A percentile compares a stretch with the other conserved stretches of the same genome.
These are phyloP conservation scores for Carallia pectinifolia DNA, from an alignment of 345 rosid genomes.

Conservation along the genomic window DNA sequence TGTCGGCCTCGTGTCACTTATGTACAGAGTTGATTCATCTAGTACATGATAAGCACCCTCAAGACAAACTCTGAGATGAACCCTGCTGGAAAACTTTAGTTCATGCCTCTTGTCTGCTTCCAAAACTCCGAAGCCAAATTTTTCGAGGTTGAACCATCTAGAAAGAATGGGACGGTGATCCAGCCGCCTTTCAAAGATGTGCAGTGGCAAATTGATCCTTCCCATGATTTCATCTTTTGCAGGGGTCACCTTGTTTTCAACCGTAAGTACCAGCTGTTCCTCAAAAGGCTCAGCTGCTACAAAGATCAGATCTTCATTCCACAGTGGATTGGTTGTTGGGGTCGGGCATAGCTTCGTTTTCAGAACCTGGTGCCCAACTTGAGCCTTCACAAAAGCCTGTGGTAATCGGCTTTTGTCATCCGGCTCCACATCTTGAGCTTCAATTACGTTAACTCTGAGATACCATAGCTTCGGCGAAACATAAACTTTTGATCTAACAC, in stretches of 20 bases:
- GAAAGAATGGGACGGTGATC: constrained; percentile 32
- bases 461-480: constrained; percentile 37
- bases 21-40: constrained; percentile 32
- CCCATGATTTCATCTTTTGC: constrained; percentile 31
- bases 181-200: constrained; percentile 25
- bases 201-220: constrained; percentile 14
- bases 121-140: constrained; percentile 24
- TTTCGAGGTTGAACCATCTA: constrained; percentile 32
- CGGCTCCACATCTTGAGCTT: constrained; percentile 35
- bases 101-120: constrained; percentile 31
- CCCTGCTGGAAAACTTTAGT: constrained; percentile 32
- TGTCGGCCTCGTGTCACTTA: constrained; percentile 32
- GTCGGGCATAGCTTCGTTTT: constrained; percentile 28
- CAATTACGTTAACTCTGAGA: constrained; percentile 32
- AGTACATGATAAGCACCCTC: constrained; percentile 38
- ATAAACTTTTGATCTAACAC: constrained; percentile 31
- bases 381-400: constrained; percentile 31
- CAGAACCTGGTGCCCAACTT: constrained; percentile 30
- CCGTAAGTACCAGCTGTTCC: constrained; percentile 27
- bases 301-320: constrained; percentile 36
- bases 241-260: constrained; percentile 21
- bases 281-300: constrained; percentile 36
- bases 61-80: constrained; percentile 31
- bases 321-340: constrained; percentile 25
- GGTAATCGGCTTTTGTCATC: constrained; percentile 21